Base-by-base conservation (phyloP, 75 land plant genomes). In the Cryptomeria japonica region DNA sequence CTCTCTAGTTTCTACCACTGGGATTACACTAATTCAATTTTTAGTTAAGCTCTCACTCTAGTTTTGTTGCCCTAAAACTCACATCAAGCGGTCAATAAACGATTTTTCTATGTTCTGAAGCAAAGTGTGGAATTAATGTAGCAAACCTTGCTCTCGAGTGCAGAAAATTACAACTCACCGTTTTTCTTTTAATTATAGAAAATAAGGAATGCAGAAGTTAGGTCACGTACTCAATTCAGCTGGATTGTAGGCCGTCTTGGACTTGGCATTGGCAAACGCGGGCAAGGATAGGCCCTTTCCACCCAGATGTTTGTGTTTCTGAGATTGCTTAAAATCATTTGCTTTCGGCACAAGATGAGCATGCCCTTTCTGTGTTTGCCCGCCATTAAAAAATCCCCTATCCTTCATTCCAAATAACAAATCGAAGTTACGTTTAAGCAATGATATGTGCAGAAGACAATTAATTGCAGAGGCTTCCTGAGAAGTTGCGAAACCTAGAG, bases 181-280 rank as follows among this genome's bases (percentile, higher is more conserved):
- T n/a, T 37, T 36, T 76, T 22, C 25, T 5, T 68, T 5, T 22
- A 7, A 47, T 3, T 68, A 3, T 7, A 25, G n/a, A 68, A 28
- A 73, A 73, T 0, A 73, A 32, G 36, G 34, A 32, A 32, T 34
- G 16, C 37, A 73, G 37, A 73, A 73, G 3, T 34, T 73, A 73
- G 31, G 49, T 68, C n/a, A 68, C 77, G 85, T 89, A 92, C 94
- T 93, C 41, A 91, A 87, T 19, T 87, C 25, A 28, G 92, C 83
- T 38, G 94, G 94, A 46, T 93, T 94, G 89, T 91, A 89, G 55
- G 46, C 56, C 3, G 87, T 78, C 42, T 38, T 56, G 36, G 95
- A 89, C 76, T 92, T 92, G 32, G 90, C 90, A 73, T 90, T 94
- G 6, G 93, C 91, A 51, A 92, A 94, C 80, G 93, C 88, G 56